phyloP scores from a whole-genome alignment of 1,284 basidiomycete genomes.

The Xerocomus nothofagi region DNA sequence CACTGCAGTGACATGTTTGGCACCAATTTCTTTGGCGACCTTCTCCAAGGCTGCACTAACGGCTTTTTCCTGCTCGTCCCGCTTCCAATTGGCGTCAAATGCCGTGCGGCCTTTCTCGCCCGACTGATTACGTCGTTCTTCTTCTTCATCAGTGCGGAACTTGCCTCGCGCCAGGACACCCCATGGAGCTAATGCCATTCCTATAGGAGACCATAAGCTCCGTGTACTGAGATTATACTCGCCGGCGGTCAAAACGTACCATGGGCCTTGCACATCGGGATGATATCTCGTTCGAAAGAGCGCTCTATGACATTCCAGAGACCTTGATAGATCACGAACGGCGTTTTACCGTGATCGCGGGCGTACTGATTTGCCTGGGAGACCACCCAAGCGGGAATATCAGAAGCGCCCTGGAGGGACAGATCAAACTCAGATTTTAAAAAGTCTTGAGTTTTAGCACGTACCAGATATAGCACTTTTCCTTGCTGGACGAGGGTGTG shows the following conservation, averaged over 20 bases:
- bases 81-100: constrained; percentile 20
- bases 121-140: constrained; percentile 17
- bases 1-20: constrained; percentile 29
- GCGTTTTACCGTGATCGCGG: too few species aligned
- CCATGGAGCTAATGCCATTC: constrained; percentile 41
- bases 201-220: too few species aligned
- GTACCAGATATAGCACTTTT: neutral
- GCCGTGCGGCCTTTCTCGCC: constrained; percentile 25
- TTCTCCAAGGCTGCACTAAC: constrained; percentile 7
- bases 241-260: too few species aligned
- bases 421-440: neutral
- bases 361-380: too few species aligned
- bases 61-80: constrained; percentile 24
- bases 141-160: constrained; percentile 32
- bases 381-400: too few species aligned
- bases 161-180: constrained; percentile 35
- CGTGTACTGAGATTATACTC: too few species aligned
- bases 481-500: neutral
- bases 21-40: constrained; percentile 4
- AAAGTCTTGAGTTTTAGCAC: neutral
- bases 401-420: neutral
- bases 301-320: too few species aligned
- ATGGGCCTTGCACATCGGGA: too few species aligned
- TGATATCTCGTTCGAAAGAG: too few species aligned
- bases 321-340: too few species aligned